phyloP scores from a whole-genome alignment of 2,329 filamentous ascomycete genomes.

The Diplodia mutila region DNA sequence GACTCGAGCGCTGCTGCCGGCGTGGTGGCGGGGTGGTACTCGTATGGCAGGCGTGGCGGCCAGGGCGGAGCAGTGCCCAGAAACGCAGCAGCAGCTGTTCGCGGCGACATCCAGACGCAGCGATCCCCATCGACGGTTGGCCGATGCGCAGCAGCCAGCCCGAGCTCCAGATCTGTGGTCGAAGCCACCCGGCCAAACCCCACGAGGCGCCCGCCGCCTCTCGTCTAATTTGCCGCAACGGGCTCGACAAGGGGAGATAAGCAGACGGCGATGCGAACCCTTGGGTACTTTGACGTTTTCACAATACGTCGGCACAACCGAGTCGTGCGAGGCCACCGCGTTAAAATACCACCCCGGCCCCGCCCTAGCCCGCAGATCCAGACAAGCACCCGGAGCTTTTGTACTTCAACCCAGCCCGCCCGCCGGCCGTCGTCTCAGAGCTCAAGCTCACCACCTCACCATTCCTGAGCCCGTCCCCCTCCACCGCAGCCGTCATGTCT shows the following conservation, averaged over 20 bases:
- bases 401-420: constrained; percentile 10
- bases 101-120: constrained; percentile 9
- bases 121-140: constrained; percentile 1
- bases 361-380: constrained; percentile 24
- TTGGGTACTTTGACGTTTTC: constrained; percentile 24
- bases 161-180: constrained; percentile 20
- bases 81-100: not conserved
- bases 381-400: not conserved
- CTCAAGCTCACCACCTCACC: too few relatives aligned
- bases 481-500: constrained; percentile 45
- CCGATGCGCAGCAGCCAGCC: constrained; percentile 1
- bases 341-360: constrained; percentile 22
- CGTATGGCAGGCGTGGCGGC: not conserved
- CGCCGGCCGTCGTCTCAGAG: not conserved
- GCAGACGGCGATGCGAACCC: constrained; percentile 6
- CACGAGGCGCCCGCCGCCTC: constrained; percentile 25
- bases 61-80: not conserved
- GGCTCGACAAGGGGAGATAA: constrained; percentile 22
- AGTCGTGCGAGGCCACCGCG: constrained; percentile 15
- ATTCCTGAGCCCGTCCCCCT: too few relatives aligned
- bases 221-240: constrained; percentile 26
- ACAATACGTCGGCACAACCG: constrained; percentile 21
- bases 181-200: constrained; percentile 23
- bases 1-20: not conserved
- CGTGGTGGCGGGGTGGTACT: too few relatives aligned